Percentiles rank a stretch among this genome's conserved stretches.
These are phyloP conservation scores for Teratosphaeria gauchensis DNA, from an alignment of 2,329 filamentous ascomycete genomes.

Conservation along the genomic window DNA sequence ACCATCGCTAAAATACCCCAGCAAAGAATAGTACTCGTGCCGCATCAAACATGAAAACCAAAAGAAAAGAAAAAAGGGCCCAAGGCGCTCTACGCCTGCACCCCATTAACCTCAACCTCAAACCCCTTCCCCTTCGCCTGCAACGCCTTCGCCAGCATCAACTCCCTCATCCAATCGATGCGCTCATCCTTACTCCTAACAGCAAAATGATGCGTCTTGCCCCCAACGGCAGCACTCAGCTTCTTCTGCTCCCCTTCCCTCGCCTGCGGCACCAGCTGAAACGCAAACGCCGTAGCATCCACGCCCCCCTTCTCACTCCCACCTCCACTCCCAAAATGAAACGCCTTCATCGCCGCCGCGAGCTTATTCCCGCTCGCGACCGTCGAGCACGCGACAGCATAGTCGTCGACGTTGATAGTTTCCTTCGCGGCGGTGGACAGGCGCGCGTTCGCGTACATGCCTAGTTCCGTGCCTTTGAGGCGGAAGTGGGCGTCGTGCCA, in stretches of 20 bases:
- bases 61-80: not conserved
- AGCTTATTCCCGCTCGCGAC: constrained; percentile 70
- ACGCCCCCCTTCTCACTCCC: constrained; percentile 43
- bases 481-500: constrained; percentile 91
- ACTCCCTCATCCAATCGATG: constrained; percentile 94
- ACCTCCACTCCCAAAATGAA: constrained; percentile 45
- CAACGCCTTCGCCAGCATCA: constrained; percentile 82
- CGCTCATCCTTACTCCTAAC: constrained; percentile 78
- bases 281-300: constrained; percentile 57
- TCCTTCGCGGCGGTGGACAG: constrained; percentile 57
- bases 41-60: not conserved
- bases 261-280: constrained; percentile 68
- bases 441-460: constrained; percentile 54
- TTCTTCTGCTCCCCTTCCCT: constrained; percentile 33
- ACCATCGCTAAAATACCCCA: too few species aligned
- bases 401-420: constrained; percentile 80
- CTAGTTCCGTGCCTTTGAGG: constrained; percentile 52
- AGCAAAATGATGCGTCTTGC: constrained; percentile 89
- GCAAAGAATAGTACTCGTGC: too few species aligned
- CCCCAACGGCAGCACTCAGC: constrained; percentile 17
- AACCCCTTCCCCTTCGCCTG: constrained; percentile 77
- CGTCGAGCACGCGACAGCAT: constrained; percentile 74
- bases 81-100: constrained; percentile 5
- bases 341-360: constrained; percentile 74
- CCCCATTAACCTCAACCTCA: constrained; percentile 69